Base-by-base conservation (phyloP, 768 basidiomycete species). In the Serendipita indica region DNA sequence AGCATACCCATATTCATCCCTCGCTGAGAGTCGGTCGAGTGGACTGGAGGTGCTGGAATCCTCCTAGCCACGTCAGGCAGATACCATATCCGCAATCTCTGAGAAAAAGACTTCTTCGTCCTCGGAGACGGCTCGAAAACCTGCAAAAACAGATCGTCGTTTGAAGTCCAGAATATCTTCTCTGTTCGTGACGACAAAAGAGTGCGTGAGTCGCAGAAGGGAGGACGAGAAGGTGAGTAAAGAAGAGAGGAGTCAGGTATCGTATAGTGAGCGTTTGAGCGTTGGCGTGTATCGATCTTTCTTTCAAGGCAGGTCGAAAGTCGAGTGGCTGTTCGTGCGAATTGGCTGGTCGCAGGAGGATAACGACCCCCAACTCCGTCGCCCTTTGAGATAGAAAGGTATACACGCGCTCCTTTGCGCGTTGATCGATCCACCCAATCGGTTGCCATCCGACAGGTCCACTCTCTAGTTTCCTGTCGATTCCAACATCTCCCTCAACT, bases 211-310 rank as follows among this genome's bases (percentile, higher is more conserved):
- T 63, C 2, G 76, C 65, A 0, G 78, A 79, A 3, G 73, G 75
- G 12, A 71, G 64, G 57, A 71, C 66, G 14, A 78, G 68, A 34
- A 81, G 65, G 25, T 73, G 66, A 22, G 74, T 75, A 65, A 79
- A 80, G 63, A 81, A 67, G 13, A 72, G 70, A 1, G 76, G 70
- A 1, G 77, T 71, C 14, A 74, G 72, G 62, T 78, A 75, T 6
- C 68, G 67, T 45, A 79, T 72, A 1, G 65, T 69, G n/a, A 78
- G 63, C 3, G 45, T 25, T 27, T 46, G 37, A n/a, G 22, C 41
- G 27, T 13, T 39, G 39, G 28, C 5, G 33, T 34, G 12, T 25
- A 39, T 28, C 33, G 49, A 22, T 13, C 16, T 22, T 32, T 34
- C 16, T 16, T 3, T 16, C 39, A 22, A n/a, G 4, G 25, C 10